Evolutionary conservation across 352 stramenopile genomes (phyloP), one percentile per base, ranked within the genome.

Genomic region (Achlya hypogyna): DNA sequence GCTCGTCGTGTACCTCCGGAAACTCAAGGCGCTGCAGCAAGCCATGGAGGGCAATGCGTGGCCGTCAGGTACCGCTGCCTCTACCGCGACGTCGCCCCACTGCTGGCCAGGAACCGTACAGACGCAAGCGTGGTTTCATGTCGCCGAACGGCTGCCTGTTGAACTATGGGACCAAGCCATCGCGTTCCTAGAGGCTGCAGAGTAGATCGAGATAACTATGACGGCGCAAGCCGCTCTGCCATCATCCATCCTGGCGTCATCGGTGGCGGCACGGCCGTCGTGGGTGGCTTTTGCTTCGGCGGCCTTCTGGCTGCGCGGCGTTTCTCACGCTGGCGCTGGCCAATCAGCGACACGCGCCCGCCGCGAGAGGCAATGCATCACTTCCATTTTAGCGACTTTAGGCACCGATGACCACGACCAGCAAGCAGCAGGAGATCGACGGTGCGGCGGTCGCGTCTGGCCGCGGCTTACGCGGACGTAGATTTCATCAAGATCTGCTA

Each of bases 401-500:
- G 49, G n/a, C 25, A n/a, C 49, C 16, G 31, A 35, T 56, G 49
- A 56, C 25, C 12, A 56, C 31, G 49, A 38, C 49, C 49, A 45
- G 38, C 38, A 56, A 56, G 49, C 49, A 56, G 31, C 25, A 31
- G 20, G 49, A 56, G 49, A 56, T 56, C 25, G 49, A 56, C 49
- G 49, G 49, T 56, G 25, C 10, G 10, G 2, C 25, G 38, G n/a
- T n/a, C 42, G 42, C 22, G 42, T 49, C 42, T 20, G 22, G n/a
- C n/a, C n/a, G n/a, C n/a, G n/a, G n/a, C n/a, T n/a, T n/a, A n/a
- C n/a, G n/a, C n/a, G 22, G 42, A 49, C 28, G 27, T 69, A 95
- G 87, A 93, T 54, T 95, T 95, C 58, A 81, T 94, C 70, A 68
- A 74, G 29, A 70, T 92, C 40, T 94, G 81, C 63, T 69, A 63